phyloP scores from a whole-genome alignment of 169 alveolate genomes.

The Plasmodium yoelii region DNA sequence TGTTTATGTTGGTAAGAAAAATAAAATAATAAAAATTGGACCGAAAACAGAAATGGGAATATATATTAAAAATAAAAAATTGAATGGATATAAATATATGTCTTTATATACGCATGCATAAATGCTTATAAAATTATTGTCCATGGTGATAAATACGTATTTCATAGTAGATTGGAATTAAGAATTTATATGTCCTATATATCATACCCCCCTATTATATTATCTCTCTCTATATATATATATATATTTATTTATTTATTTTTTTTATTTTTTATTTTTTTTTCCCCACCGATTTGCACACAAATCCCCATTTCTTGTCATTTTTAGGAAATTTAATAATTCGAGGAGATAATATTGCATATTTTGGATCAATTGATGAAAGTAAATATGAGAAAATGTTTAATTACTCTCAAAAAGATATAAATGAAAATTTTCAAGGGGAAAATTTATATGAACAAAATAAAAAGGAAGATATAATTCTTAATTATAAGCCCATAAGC shows the following conservation, averaged over 20 bases:
- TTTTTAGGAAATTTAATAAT: conserved; percentile 80
- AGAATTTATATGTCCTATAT: background rate
- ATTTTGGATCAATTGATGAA: conserved; percentile 84
- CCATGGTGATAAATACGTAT: too few species aligned
- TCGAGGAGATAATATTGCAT: conserved; percentile 87
- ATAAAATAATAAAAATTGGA: background rate
- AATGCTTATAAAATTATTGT: too few species aligned
- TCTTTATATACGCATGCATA: too few species aligned
- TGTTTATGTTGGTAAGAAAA: conserved; percentile 82
- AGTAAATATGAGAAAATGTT: conserved; percentile 79
- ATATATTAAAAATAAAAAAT: too few species aligned
- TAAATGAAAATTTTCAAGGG: background rate
- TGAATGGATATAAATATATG: too few species aligned
- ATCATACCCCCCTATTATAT: too few species aligned
- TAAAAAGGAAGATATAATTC: conserved; percentile 10
- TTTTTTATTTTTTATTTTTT: too few species aligned
- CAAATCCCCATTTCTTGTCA: background rate
- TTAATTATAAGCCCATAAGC: conserved; percentile 33
- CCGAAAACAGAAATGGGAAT: too few species aligned
- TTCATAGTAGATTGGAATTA: background rate
- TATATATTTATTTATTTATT: too few species aligned
- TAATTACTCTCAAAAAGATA: conserved; percentile 58
- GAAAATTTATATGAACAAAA: background rate
- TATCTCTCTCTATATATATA: too few species aligned
- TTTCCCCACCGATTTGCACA: background rate